These are phyloP conservation scores for Colletotrichum zoysiae DNA, from an alignment of 2,329 filamentous ascomycete species.

Conservation along the genomic window DNA sequence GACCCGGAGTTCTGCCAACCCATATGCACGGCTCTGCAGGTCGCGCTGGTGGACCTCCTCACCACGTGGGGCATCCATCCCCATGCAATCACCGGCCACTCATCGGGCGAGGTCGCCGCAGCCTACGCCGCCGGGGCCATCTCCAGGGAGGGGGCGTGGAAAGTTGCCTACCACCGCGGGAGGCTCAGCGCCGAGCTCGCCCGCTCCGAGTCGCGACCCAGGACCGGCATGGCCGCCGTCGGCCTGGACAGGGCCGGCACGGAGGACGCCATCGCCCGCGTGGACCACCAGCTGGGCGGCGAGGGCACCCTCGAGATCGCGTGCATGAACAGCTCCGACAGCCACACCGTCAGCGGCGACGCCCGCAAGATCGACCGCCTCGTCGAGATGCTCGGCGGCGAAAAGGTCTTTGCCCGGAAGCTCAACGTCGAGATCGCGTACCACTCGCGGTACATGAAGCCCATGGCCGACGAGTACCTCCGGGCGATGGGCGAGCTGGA, in stretches of 20 bases:
- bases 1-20: slow-evolving; percentile 59
- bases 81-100: slow-evolving; percentile 58
- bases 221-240: slow-evolving; percentile 56
- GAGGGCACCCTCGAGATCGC: slow-evolving; percentile 51
- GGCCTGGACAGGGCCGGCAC: slow-evolving; percentile 50
- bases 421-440: slow-evolving; percentile 65
- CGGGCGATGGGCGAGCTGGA: slow-evolving; percentile 28
- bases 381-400: slow-evolving; percentile 49
- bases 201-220: slow-evolving; percentile 49
- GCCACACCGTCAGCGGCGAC: slow-evolving; percentile 60
- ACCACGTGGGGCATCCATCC: slow-evolving; percentile 57
- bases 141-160: slow-evolving; percentile 58
- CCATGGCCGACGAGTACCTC: slow-evolving; percentile 53
- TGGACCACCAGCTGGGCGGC: slow-evolving; percentile 41
- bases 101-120: slow-evolving; percentile 62
- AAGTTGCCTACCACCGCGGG: slow-evolving; percentile 64
- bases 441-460: slow-evolving; percentile 66
- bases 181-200: slow-evolving; percentile 45
- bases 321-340: slow-evolving; percentile 66
- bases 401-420: slow-evolving; percentile 59
- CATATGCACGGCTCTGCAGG: slow-evolving; percentile 60
- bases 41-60: slow-evolving; percentile 60
- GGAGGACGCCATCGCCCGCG: slow-evolving; percentile 44
- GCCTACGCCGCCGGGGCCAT: slow-evolving; percentile 56
- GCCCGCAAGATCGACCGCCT: slow-evolving; percentile 46